Evolutionary conservation across 148 eudicot species (phyloP), one percentile per base, ranked within the genome.

Genomic region (Cornus kousa): DNA sequence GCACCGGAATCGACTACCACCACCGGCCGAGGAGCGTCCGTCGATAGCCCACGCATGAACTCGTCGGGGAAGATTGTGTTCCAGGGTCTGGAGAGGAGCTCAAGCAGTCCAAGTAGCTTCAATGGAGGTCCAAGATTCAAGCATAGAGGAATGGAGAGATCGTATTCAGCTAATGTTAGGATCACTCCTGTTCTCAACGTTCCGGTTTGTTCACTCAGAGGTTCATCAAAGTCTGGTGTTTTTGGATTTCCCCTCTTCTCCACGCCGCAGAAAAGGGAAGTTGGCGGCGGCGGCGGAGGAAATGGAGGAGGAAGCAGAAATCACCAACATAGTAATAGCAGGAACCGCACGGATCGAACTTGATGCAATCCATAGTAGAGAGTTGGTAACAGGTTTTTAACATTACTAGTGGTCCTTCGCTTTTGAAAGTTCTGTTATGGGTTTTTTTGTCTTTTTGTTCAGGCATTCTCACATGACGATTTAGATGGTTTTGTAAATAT

Each of bases 41-140:
- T 88, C 0, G 99, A 95, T 20, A 95, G 99, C 66, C 99, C 97
- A 1, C 82, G 99, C 13, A 95, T 95, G 92, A 93, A 91, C 77
- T 85, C 97, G 0, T 93, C 94, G 0, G 99, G 99, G 3, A 89
- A 88, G 75, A 88, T 95, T 1, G 94, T 95, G 71, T 91, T 93
- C 33, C 88, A 91, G 68, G 81, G 91, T 13, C 76, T 95, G 37
- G 97, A 91, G 78, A 80, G 95, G 68, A 93, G 97, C 73, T 90
- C 97, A 1, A 95, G 99, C 69, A 90, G 97, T 39, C 99, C 99
- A 12, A 89, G 97, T 75, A 90, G 87, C 77, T 86, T 94, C 70
- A 94, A 89, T 59, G 94, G 97, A 19, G 97, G 93, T 4, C 90
- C 91, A 0, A 89, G 88, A 73, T 84, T 83, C 69, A 86, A 87